Evolutionary conservation across 805 yeast species (phyloP).

Genomic region (Zygosaccharomyces kombuchaensis): DNA sequence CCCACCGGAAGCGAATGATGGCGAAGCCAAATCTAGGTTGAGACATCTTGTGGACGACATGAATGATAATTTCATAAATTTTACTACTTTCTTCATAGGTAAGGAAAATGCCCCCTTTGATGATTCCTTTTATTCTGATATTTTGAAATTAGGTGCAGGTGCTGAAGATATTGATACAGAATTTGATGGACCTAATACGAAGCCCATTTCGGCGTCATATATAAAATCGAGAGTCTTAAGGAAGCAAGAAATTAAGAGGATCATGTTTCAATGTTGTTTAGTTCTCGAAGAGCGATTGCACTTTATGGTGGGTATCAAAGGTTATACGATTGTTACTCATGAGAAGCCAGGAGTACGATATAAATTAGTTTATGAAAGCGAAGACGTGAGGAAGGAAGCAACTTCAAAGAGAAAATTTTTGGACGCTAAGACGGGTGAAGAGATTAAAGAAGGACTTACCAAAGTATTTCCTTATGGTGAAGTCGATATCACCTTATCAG

Average conservation of each 20-base stretch:
- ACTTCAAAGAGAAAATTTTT: conserved; percentile 41
- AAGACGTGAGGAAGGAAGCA: conserved; percentile 50
- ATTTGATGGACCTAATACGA: conserved; percentile 39
- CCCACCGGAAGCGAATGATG: conserved; percentile 48
- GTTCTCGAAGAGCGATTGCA: conserved; percentile 44
- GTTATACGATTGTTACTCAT: conserved; percentile 58
- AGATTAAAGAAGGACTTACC: conserved; percentile 34
- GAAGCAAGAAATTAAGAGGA: conserved; percentile 57
- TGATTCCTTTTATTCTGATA: conserved; percentile 47
- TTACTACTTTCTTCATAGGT: conserved; percentile 62
- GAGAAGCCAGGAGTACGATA: conserved; percentile 46
- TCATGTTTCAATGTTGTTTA: conserved; percentile 58
- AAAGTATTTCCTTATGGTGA: conserved; percentile 47
- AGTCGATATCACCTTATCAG: conserved; percentile 39
- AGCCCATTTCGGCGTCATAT: conserved; percentile 40
- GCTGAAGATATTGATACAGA: conserved; percentile 12
- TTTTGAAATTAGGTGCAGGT: conserved; percentile 37
- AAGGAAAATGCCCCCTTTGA: conserved; percentile 39
- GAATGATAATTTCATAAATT: conserved; percentile 46
- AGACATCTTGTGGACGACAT: conserved; percentile 58
- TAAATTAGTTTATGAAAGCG: conserved; percentile 50
- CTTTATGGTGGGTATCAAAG: conserved; percentile 63
- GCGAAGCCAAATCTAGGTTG: conserved; percentile 43
- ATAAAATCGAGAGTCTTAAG: conserved; percentile 49
- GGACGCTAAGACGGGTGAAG: conserved; percentile 43